Evolutionary conservation across 2,329 filamentous ascomycete genomes (phyloP).

Genomic region (Xylaria arbuscula): DNA sequence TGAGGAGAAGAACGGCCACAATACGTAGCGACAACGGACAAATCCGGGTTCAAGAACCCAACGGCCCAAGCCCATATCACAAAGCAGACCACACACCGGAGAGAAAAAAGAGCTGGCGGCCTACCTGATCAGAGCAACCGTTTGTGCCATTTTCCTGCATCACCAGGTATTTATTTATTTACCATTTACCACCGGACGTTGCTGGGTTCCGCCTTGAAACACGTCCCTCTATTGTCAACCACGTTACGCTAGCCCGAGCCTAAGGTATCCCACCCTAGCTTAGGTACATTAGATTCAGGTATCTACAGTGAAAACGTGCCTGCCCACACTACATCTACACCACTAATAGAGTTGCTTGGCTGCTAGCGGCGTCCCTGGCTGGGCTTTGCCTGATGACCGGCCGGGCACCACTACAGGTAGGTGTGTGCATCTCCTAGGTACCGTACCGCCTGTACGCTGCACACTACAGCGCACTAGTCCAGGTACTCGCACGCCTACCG

Average conservation of each 20-base stretch:
- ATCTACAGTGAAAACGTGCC: neutral
- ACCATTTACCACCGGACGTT: slow-evolving; percentile 7
- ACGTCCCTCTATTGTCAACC: slow-evolving; percentile 4
- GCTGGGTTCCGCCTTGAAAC: slow-evolving; percentile 25
- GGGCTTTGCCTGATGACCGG: slow-evolving; percentile 22
- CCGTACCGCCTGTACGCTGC: neutral
- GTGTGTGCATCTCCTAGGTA: slow-evolving; percentile 16
- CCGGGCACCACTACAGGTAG: slow-evolving; percentile 1
- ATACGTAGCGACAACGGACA: neutral
- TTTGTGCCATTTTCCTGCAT: neutral
- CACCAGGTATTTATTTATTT: slow-evolving; percentile 1
- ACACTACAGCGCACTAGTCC: slow-evolving; percentile 5
- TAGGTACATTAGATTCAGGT: neutral
- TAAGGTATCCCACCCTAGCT: neutral
- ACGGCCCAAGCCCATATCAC: neutral
- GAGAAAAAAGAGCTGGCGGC: slow-evolving; percentile 1
- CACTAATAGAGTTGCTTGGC: neutral
- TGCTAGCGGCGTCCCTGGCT: slow-evolving; percentile 9
- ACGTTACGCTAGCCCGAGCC: slow-evolving; percentile 7
- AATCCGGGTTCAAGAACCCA: neutral
- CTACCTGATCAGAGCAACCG: slow-evolving; percentile 11
- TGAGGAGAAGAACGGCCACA: neutral
- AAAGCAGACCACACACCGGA: slow-evolving; percentile 12
- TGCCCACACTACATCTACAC: too few relatives aligned
- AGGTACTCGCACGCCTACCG: slow-evolving; percentile 8